Evolutionary conservation across 2,329 filamentous ascomycete species (phyloP).

Genomic region (Hypoxylon sp.): DNA sequence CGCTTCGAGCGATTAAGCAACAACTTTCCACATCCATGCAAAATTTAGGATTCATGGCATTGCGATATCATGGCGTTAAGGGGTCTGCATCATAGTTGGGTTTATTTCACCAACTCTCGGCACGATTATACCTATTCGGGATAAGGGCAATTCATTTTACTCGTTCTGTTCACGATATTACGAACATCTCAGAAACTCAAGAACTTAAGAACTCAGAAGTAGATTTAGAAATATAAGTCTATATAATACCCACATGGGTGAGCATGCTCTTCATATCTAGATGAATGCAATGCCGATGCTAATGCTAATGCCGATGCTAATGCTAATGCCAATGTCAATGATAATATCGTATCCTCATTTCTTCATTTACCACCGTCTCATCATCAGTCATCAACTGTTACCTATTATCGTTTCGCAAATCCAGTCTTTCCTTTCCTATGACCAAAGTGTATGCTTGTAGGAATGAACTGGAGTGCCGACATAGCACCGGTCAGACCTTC

Average conservation of each 20-base stretch:
- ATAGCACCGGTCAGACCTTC: slow-evolving; percentile 71
- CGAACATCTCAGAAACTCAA: too few species aligned
- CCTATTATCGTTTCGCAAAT: slow-evolving; percentile 59
- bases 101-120: slow-evolving; percentile 17
- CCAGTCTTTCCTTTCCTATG: slow-evolving; percentile 62
- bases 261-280: slow-evolving; percentile 9
- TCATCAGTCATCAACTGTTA: too few species aligned
- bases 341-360: slow-evolving; percentile 30
- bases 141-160: slow-evolving; percentile 16
- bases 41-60: slow-evolving; percentile 32
- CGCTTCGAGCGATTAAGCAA: slow-evolving; percentile 76
- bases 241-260: slow-evolving; percentile 7
- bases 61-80: slow-evolving; percentile 42
- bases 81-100: slow-evolving; percentile 18
- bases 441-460: slow-evolving; percentile 72
- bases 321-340: too few species aligned
- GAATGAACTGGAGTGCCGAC: slow-evolving; percentile 76
- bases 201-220: slow-evolving; percentile 8
- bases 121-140: slow-evolving; percentile 24
- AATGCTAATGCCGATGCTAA: too few species aligned
- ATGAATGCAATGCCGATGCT: slow-evolving; percentile 6
- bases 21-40: slow-evolving; percentile 11
- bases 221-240: slow-evolving; percentile 24
- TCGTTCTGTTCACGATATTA: slow-evolving; percentile 19
- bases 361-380: slow-evolving; percentile 33